These are phyloP conservation scores for Coemansia sp. DNA, from an alignment of 192 early-diverging fungal genomes.

Conservation along the genomic window DNA sequence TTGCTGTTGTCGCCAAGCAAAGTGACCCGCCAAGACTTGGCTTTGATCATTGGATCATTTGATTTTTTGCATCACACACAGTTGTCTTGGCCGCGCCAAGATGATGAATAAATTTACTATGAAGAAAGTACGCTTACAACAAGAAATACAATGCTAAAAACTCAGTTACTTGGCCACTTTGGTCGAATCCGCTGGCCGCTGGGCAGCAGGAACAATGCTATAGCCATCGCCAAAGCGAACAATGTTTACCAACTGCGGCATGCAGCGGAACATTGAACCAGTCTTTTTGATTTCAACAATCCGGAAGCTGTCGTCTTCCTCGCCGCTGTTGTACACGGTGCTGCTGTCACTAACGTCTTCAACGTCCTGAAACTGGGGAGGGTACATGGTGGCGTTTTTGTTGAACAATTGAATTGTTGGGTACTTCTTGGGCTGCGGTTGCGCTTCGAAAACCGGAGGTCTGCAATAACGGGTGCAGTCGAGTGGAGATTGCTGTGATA, in stretches of 20 bases:
- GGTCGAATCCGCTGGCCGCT: not conserved
- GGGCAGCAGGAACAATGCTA: slow-evolving; percentile 7
- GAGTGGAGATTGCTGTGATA: not conserved
- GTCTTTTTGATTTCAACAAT: slow-evolving; percentile 1
- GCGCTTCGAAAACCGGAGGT: slow-evolving; percentile 1
- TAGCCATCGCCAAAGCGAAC: slow-evolving; percentile 14
- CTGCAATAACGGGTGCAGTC: slow-evolving; percentile 1
- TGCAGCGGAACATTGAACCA: not conserved
- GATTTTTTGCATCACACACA: no score
- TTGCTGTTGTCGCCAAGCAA: no score
- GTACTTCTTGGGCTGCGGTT: not conserved
- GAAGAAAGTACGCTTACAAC: no score
- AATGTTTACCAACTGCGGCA: slow-evolving; percentile 41
- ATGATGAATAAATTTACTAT: no score
- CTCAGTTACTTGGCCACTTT: not conserved
- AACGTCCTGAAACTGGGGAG: not conserved
- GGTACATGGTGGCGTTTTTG: not conserved
- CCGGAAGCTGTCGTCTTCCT: slow-evolving; percentile 1
- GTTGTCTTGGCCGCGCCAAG: no score
- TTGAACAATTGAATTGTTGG: not conserved
- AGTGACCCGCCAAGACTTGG: no score
- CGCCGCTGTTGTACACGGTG: slow-evolving; percentile 6
- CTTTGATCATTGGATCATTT: no score
- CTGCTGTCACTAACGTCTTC: slow-evolving; percentile 9
- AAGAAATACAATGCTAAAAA: not conserved